Evolutionary conservation across 495 filamentous ascomycete genomes (phyloP).

Genomic region (Filosporella fistucella): DNA sequence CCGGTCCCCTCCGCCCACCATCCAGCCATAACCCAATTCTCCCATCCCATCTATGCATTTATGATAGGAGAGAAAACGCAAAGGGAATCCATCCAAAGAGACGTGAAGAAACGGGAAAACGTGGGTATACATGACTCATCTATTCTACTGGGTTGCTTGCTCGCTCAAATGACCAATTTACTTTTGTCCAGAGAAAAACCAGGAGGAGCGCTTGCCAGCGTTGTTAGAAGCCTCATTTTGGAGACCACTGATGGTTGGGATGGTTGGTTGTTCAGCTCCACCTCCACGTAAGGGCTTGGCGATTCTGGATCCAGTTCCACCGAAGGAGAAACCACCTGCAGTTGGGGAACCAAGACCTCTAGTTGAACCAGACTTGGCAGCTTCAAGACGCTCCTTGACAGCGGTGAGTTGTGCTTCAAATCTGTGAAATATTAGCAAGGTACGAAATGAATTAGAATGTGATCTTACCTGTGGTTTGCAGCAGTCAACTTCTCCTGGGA

Average conservation of each 20-base stretch:
- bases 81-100: conserved; percentile 6
- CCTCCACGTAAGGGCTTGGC: conserved; percentile 92
- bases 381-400: conserved; percentile 95
- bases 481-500: conserved; percentile 95
- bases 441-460: background rate
- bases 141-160: background rate
- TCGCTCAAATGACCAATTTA: conserved; percentile 10
- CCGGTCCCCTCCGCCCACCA: too few relatives aligned
- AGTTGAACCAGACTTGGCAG: conserved; percentile 84
- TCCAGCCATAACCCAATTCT: too few relatives aligned
- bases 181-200: conserved; percentile 44
- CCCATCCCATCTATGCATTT: too few relatives aligned
- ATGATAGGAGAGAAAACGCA: too few relatives aligned
- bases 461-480: conserved; percentile 84
- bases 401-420: conserved; percentile 96
- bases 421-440: conserved; percentile 39
- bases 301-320: conserved; percentile 72
- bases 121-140: conserved; percentile 24
- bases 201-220: conserved; percentile 45
- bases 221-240: conserved; percentile 35
- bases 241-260: conserved; percentile 47
- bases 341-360: conserved; percentile 67
- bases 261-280: conserved; percentile 33
- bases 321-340: conserved; percentile 68
- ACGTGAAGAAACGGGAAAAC: conserved; percentile 11